A percentile compares a stretch with the other conserved stretches of the same genome.
phyloP scores from a whole-genome alignment of 2,329 filamentous ascomycete genomes.

The Thelonectria rubi region DNA sequence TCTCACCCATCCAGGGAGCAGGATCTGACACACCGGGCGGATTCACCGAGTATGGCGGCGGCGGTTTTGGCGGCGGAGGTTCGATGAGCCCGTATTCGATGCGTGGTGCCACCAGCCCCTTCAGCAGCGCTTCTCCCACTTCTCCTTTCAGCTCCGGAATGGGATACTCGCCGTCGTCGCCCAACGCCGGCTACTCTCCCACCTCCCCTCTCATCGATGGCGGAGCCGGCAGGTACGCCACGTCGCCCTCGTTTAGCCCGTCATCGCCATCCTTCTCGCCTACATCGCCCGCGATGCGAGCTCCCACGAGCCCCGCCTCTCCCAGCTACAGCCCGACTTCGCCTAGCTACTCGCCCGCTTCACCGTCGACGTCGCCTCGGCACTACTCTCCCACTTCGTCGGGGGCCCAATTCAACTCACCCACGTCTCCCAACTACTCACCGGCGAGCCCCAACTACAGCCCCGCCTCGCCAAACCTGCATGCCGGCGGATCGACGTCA shows the following conservation, averaged over 20 bases:
- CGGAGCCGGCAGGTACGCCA: conserved; percentile 61
- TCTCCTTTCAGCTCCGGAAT: conserved; percentile 68
- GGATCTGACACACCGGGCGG: conserved; percentile 76
- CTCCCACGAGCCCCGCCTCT: conserved; percentile 62
- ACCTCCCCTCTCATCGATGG: conserved; percentile 73
- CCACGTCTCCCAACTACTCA: conserved; percentile 77
- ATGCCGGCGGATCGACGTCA: conserved; percentile 57
- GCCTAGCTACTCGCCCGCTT: conserved; percentile 71
- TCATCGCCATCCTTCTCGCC: conserved; percentile 71
- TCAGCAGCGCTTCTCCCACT: conserved; percentile 74
- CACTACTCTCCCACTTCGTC: conserved; percentile 78
- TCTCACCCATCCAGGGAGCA: conserved; percentile 80
- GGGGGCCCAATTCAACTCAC: conserved; percentile 71
- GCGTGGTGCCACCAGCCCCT: conserved; percentile 74
- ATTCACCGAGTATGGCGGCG: conserved; percentile 69
- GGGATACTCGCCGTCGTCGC: conserved; percentile 80
- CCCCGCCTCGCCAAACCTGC: conserved; percentile 69
- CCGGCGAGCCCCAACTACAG: conserved; percentile 77
- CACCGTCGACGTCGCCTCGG: conserved; percentile 60
- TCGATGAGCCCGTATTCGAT: conserved; percentile 72
- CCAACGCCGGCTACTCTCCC: conserved; percentile 77
- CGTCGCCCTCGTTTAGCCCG: conserved; percentile 70
- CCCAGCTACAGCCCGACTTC: conserved; percentile 73
- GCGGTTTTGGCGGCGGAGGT: conserved; percentile 59
- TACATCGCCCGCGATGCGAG: conserved; percentile 66